Evolutionary conservation across 2,329 filamentous ascomycete genomes (phyloP).

Genomic region (Cladorrhinum sp.): DNA sequence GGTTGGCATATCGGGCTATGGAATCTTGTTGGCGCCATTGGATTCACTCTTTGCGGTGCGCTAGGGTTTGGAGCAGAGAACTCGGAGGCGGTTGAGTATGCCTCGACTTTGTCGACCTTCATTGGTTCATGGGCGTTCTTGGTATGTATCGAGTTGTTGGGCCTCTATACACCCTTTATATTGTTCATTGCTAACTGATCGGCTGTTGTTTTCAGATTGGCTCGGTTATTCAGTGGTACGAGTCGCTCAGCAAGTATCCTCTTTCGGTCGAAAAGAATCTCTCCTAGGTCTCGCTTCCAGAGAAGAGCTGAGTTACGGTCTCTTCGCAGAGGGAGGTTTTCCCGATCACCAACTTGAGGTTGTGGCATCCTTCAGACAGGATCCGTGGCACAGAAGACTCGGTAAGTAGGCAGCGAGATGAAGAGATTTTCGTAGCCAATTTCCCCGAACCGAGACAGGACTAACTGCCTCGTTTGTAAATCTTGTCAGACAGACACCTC

Average conservation of each 20-base stretch:
- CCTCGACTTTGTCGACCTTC: slow-evolving; percentile 48
- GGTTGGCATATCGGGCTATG: slow-evolving; percentile 67
- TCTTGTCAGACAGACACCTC: not conserved
- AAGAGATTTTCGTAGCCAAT: not conserved
- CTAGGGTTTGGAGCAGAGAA: slow-evolving; percentile 47
- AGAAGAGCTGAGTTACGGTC: not conserved
- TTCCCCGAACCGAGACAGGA: not conserved
- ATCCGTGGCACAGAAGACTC: not conserved
- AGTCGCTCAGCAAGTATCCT: slow-evolving; percentile 35
- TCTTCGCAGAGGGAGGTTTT: not conserved
- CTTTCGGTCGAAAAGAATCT: slow-evolving; percentile 20
- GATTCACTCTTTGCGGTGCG: slow-evolving; percentile 61
- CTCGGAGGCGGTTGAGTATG: slow-evolving; percentile 43
- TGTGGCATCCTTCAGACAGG: not conserved
- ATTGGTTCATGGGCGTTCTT: slow-evolving; percentile 50
- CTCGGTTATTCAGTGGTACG: slow-evolving; percentile 34
- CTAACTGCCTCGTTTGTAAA: not conserved
- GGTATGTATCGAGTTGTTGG: slow-evolving; percentile 31
- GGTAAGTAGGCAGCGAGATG: not conserved
- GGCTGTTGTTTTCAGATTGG: slow-evolving; percentile 27
- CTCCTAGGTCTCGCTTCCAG: not conserved
- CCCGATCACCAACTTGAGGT: not conserved
- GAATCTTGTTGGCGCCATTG: slow-evolving; percentile 62
- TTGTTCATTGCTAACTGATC: not conserved
- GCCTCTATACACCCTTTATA: not conserved